Evolutionary conservation across 805 yeast species (phyloP).

Genomic region (Yamadazyma phyllophila): DNA sequence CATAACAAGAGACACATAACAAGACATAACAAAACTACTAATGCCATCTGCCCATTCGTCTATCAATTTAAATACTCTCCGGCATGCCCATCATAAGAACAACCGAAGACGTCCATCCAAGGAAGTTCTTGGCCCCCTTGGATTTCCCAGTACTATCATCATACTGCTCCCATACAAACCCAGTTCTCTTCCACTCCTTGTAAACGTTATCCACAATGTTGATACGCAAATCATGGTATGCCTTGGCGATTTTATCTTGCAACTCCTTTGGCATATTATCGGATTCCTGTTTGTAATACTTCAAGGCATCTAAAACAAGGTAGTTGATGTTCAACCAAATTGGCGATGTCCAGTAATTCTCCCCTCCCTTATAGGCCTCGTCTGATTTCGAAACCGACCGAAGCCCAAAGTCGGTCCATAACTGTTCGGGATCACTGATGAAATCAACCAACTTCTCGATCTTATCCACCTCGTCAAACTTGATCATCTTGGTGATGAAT

Average conservation of each 20-base stretch:
- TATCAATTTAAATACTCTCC: conserved; percentile 35
- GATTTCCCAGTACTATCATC: conserved; percentile 73
- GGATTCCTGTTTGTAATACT: conserved; percentile 46
- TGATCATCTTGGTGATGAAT: conserved; percentile 66
- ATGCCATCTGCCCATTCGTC: too few species aligned
- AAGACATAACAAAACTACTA: too few species aligned
- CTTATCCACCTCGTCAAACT: conserved; percentile 41
- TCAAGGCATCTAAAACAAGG: conserved; percentile 67
- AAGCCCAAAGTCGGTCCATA: conserved; percentile 79
- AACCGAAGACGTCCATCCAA: conserved; percentile 91
- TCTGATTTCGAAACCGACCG: conserved; percentile 75
- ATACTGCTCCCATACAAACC: conserved; percentile 90
- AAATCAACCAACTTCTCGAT: conserved; percentile 52
- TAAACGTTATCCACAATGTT: conserved; percentile 69
- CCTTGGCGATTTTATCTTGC: conserved; percentile 32
- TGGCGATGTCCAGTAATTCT: conserved; percentile 95
- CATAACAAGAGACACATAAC: too few species aligned
- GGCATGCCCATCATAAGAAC: conserved; percentile 85
- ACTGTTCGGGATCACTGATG: conserved; percentile 64
- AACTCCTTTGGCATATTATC: conserved; percentile 30
- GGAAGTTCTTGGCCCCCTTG: conserved; percentile 81
- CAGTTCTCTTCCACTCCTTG: conserved; percentile 69
- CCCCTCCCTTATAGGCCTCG: conserved; percentile 66
- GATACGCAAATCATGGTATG: conserved; percentile 58
- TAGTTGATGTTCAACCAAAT: conserved; percentile 93